phyloP scores from a whole-genome alignment of 2,329 filamentous ascomycete genomes.

The Xylaria sp. region DNA sequence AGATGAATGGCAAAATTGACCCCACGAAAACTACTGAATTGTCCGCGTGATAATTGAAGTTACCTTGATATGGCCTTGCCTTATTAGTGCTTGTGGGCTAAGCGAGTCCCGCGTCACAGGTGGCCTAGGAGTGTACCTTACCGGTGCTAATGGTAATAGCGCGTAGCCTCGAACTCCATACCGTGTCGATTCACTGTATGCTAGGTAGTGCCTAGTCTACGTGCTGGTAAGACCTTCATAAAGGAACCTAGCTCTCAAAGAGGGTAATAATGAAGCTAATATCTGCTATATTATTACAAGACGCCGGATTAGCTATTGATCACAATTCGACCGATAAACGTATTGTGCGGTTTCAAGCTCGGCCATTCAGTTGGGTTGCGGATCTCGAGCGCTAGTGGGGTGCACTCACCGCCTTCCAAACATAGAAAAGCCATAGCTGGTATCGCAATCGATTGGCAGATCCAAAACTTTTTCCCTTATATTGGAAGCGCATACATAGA shows the following conservation, averaged over 20 bases:
- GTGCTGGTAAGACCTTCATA: too few relatives aligned
- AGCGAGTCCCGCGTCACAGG: too few relatives aligned
- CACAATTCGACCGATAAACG: not conserved
- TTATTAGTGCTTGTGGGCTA: too few relatives aligned
- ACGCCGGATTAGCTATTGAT: too few relatives aligned
- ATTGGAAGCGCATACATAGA: not conserved
- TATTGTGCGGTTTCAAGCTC: not conserved
- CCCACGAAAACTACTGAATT: not conserved
- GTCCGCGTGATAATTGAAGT: not conserved
- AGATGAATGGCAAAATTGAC: slow-evolving; percentile 35
- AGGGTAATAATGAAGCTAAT: too few relatives aligned
- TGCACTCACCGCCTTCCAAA: slow-evolving; percentile 38
- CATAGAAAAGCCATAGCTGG: not conserved
- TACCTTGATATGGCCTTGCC: not conserved
- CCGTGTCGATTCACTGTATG: too few relatives aligned
- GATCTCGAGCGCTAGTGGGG: slow-evolving; percentile 27
- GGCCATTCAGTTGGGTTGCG: not conserved
- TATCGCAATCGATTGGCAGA: slow-evolving; percentile 33
- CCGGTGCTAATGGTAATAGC: too few relatives aligned
- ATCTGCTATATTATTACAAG: too few relatives aligned
- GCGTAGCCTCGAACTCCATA: too few relatives aligned
- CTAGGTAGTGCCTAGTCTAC: too few relatives aligned
- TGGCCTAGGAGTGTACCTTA: too few relatives aligned
- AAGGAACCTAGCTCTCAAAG: too few relatives aligned
- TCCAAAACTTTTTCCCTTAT: slow-evolving; percentile 30